These are phyloP conservation scores for Tetrahymena thermophila DNA, from an alignment of 73 alveolate species.

Conservation along the genomic window DNA sequence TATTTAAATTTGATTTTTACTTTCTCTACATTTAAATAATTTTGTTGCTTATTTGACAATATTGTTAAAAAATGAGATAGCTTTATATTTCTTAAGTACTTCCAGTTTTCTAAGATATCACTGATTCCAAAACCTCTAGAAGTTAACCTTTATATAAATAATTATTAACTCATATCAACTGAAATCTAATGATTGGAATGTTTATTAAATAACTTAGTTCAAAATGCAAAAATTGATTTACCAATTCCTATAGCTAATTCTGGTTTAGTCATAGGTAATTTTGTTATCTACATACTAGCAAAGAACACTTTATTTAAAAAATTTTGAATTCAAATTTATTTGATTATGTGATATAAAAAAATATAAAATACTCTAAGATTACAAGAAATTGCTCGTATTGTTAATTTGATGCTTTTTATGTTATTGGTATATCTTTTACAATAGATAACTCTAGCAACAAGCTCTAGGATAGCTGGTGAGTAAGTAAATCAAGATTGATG, in stretches of 20 bases:
- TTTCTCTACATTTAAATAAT: not conserved
- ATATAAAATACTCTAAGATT: not conserved
- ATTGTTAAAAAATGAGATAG: not conserved
- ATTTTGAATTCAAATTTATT: not conserved
- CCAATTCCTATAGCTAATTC: not conserved
- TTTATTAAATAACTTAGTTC: not conserved
- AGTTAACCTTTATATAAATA: not conserved
- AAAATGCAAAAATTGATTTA: not conserved
- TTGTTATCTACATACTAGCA: not conserved
- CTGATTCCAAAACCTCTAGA: not conserved
- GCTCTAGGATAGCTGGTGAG: not conserved
- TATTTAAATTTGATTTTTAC: not conserved
- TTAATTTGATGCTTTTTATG: not conserved
- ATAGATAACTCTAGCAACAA: not conserved
- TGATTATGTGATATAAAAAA: not conserved
- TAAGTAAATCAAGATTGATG: not conserved
- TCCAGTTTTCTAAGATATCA: not conserved
- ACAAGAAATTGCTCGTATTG: not conserved
- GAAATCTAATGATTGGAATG: too few species aligned
- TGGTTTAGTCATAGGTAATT: not conserved
- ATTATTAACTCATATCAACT: too few species aligned
- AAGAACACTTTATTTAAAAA: not conserved
- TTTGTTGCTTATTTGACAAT: not conserved
- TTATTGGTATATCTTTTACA: not conserved
- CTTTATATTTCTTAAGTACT: not conserved